Base-by-base conservation (phyloP, 2,329 filamentous ascomycete genomes). In the Fusarium humuli region DNA sequence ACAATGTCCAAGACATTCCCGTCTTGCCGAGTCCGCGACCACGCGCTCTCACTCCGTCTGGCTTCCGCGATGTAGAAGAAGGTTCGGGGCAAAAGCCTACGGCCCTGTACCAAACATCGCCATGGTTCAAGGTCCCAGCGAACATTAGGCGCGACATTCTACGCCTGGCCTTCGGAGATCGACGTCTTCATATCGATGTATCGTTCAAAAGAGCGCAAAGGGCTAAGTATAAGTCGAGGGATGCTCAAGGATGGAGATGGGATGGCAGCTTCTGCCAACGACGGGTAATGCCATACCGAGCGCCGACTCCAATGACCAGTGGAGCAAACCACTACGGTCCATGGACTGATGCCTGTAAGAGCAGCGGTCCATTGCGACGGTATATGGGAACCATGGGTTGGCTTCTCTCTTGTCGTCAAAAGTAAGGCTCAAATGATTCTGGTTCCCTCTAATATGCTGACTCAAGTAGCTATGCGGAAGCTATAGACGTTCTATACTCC, bases 331-430 rank as follows among this genome's bases (percentile, higher is more conserved):
- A 40, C 27, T 29, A 11, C 4, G 13, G 32, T 7, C 25, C 56
- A n/a, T 47, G 57, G 52, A 22, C 12, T 14, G 42, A 57, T 16
- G 20, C 18, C 14, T 61, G 58, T 3, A 22, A 29, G 3, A 6
- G 10, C 34, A 6, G 18, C 34, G 34, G 7, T 32, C 22, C 27
- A 18, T 11, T 23, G 16, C 16, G 8, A 5, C 1, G 10, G 2
- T 13, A 18, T 0, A 25, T 20, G 20, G 29, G 54, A 1, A n/a
- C 30, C 3, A 45, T 37, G 22, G 11, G 58, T 1, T 61, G 58
- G 58, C 34, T 61, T 6, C n/a, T 59, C 2, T 61, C 58, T 0
- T 61, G 54, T 50, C 58, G 58, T 5, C 58, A 61, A 18, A 61
- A 50, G 54, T 59, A 10, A 58, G 55, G 20, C 6, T 11, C 7